phyloP scores from a whole-genome alignment of 2,329 filamentous ascomycete genomes.

The Penicillium carneum region DNA sequence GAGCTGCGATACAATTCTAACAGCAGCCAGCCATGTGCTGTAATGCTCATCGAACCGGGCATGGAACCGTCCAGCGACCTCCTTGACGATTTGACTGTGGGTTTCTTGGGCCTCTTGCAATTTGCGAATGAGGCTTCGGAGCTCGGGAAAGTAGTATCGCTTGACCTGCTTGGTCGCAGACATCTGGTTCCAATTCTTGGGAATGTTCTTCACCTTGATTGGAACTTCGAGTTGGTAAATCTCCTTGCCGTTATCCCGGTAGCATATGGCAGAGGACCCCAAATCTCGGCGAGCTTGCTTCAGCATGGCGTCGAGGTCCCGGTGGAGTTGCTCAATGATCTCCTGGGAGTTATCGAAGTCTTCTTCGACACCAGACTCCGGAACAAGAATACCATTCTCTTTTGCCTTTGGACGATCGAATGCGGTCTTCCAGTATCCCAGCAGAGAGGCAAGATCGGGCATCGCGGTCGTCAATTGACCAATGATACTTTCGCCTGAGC shows the following conservation, averaged over 20 bases:
- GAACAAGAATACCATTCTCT: slow-evolving; percentile 81
- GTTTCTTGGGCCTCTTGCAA: slow-evolving; percentile 94
- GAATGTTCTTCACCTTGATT: slow-evolving; percentile 79
- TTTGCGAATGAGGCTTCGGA: slow-evolving; percentile 81
- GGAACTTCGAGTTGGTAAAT: slow-evolving; percentile 95
- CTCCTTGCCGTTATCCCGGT: slow-evolving; percentile 89
- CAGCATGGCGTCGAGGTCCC: slow-evolving; percentile 73
- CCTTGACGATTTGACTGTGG: slow-evolving; percentile 87
- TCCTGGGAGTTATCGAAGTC: slow-evolving; percentile 88
- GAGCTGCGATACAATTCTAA: slow-evolving; percentile 87
- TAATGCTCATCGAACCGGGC: slow-evolving; percentile 88
- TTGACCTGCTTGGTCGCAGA: slow-evolving; percentile 89
- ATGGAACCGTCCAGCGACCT: slow-evolving; percentile 83
- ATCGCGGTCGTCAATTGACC: slow-evolving; percentile 82
- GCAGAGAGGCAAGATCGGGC: slow-evolving; percentile 77
- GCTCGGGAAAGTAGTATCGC: slow-evolving; percentile 88
- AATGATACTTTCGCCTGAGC: slow-evolving; percentile 70
- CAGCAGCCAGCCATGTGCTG: slow-evolving; percentile 82
- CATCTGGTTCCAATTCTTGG: slow-evolving; percentile 92
- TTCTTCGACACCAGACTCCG: slow-evolving; percentile 84
- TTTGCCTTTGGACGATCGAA: slow-evolving; percentile 84
- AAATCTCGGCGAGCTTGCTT: slow-evolving; percentile 75
- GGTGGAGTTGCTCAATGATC: slow-evolving; percentile 76
- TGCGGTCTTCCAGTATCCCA: slow-evolving; percentile 87
- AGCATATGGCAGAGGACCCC: slow-evolving; percentile 75